Percentiles rank a stretch among this genome's conserved stretches.
Evolutionary conservation across 768 basidiomycete species (phyloP).

Genomic region (Tulasnella sp.): DNA sequence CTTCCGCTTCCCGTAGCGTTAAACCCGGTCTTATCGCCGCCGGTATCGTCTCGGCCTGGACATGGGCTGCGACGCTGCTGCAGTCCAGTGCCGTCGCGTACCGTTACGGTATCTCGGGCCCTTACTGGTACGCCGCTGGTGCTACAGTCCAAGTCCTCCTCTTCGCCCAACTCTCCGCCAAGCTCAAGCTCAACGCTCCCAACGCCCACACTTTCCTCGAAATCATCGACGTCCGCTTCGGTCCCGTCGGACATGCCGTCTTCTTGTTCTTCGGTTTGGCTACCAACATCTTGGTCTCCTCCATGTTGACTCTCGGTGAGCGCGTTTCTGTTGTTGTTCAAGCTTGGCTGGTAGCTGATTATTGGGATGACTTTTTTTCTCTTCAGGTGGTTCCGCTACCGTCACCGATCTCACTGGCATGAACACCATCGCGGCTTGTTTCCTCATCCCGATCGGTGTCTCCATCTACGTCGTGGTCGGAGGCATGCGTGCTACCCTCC

Average conservation of each 20-base stretch:
- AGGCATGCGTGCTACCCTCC: conserved; percentile 78
- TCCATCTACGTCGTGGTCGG: conserved; percentile 84
- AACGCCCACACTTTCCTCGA: conserved; percentile 86
- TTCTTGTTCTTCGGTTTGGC: conserved; percentile 92
- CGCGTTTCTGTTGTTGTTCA: too few relatives aligned
- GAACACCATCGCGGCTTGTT: conserved; percentile 84
- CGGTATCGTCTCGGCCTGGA: conserved; percentile 92
- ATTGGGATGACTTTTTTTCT: too few relatives aligned
- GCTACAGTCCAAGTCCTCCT: conserved; percentile 83
- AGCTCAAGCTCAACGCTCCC: conserved; percentile 87
- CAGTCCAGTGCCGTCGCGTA: conserved; percentile 84
- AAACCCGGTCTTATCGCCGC: conserved; percentile 90
- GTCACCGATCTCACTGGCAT: conserved; percentile 86
- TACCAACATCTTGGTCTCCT: conserved; percentile 89
- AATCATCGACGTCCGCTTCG: conserved; percentile 79
- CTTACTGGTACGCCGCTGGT: conserved; percentile 60
- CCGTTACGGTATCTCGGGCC: conserved; percentile 65
- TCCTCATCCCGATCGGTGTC: conserved; percentile 84
- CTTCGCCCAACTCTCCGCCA: conserved; percentile 88
- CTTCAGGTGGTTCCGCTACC: conserved; percentile 64
- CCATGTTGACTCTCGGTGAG: conserved; percentile 67
- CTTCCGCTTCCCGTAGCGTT: conserved; percentile 72
- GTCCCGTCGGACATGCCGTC: conserved; percentile 66
- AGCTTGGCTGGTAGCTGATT: too few relatives aligned
- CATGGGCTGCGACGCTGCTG: conserved; percentile 64